Conservation (phyloP, 495 filamentous ascomycete genomes). For the Cryomyces minteri region DNA sequence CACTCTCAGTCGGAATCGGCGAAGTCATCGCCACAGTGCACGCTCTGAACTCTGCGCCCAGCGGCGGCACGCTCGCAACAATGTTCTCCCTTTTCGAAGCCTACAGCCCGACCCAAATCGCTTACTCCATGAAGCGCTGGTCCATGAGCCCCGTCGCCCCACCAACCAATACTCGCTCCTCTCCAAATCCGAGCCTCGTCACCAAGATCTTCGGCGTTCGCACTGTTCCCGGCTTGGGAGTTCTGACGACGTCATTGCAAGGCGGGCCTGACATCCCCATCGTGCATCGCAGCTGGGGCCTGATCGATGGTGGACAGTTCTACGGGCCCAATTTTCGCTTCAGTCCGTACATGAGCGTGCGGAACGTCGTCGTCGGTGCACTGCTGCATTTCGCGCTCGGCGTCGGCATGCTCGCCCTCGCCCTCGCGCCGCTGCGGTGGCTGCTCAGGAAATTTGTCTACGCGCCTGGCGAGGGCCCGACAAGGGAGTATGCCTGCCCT, state of each 20-base stretch:
- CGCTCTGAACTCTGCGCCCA: conserved; percentile 35
- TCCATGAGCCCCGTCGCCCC: conserved; percentile 43
- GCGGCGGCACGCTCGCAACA: conserved; percentile 58
- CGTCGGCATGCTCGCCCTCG: conserved; percentile 31
- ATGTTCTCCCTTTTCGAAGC: conserved; percentile 42
- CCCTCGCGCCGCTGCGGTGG: conserved; percentile 34
- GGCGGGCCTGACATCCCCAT: conserved; percentile 41
- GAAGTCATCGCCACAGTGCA: conserved; percentile 45
- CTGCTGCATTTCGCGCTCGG: conserved; percentile 36
- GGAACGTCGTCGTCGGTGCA: conserved; percentile 38
- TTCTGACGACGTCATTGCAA: conserved; percentile 41
- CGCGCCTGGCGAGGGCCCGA: conserved; percentile 50
- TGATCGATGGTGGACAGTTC: conserved; percentile 37
- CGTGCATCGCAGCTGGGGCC: conserved; percentile 60
- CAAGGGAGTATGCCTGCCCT: conserved; percentile 28
- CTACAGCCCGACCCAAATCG: conserved; percentile 38
- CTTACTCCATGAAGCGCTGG: conserved; percentile 38
- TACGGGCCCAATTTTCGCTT: conserved; percentile 64
- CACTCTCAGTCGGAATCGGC: conserved; percentile 32
- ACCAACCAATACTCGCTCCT: conserved; percentile 13
- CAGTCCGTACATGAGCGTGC: conserved; percentile 44
- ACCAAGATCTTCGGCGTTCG: conserved; percentile 30
- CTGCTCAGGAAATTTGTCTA: conserved; percentile 33
- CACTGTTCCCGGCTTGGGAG: conserved; percentile 44
- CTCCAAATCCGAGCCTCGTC: conserved; percentile 13